Evolutionary conservation across 306 rosid genomes (phyloP).

Genomic region (Citrullus colocynthis): DNA sequence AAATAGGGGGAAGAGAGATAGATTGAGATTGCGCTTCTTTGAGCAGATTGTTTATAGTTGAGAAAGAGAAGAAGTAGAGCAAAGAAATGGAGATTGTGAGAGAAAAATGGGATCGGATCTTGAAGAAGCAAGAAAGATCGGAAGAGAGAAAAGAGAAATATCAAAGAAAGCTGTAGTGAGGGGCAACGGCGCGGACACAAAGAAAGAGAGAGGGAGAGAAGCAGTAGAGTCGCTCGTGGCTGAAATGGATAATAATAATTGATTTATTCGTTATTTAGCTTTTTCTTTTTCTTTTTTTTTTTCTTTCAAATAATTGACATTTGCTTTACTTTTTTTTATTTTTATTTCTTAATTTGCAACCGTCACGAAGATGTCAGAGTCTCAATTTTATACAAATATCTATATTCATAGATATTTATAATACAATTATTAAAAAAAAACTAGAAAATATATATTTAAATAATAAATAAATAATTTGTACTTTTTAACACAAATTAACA

Average conservation of each 20-base stretch:
- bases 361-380: too few species aligned
- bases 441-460: too few species aligned
- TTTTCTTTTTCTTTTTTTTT: neutral
- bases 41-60: neutral
- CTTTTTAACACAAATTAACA: too few species aligned
- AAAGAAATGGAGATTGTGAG: neutral
- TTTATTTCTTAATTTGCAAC: too few species aligned
- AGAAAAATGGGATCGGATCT: neutral
- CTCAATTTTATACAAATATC: too few species aligned
- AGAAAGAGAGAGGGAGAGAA: neutral
- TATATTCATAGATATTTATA: too few species aligned
- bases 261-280: neutral
- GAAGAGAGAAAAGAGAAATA: neutral
- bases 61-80: neutral
- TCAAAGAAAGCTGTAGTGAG: neutral
- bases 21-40: neutral
- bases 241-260: constrained; percentile 7
- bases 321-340: too few species aligned
- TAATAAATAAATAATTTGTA: too few species aligned
- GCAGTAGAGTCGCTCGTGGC: neutral
- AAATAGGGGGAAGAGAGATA: neutral
- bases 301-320: neutral
- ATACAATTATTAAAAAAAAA: too few species aligned
- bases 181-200: neutral
- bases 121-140: neutral